Evolutionary conservation across 345 rosid genomes (phyloP).

Genomic region (Arabis hirsuta): DNA sequence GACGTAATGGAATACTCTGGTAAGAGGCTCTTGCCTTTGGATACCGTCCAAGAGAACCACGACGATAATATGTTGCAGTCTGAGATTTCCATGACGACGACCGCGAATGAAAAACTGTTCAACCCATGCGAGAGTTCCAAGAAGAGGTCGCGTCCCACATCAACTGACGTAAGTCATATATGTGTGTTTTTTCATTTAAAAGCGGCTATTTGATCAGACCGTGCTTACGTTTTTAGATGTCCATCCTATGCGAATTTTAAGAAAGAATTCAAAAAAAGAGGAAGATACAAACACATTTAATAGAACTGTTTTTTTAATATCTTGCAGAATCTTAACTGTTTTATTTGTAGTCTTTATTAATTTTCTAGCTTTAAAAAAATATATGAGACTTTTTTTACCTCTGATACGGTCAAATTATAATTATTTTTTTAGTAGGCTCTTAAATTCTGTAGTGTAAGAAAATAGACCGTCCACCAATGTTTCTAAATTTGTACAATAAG

Average conservation of each 20-base stretch:
- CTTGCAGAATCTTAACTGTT: background rate
- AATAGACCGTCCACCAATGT: background rate
- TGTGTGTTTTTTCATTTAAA: background rate
- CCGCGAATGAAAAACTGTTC: slow-evolving; percentile 37
- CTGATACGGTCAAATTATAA: background rate
- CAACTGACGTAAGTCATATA: slow-evolving; percentile 54
- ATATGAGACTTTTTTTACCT: background rate
- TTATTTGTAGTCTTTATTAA: background rate
- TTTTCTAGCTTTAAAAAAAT: background rate
- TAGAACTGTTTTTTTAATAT: background rate
- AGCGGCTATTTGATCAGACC: background rate
- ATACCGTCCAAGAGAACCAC: slow-evolving; percentile 26
- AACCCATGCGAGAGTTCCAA: slow-evolving; percentile 46
- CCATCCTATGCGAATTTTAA: background rate
- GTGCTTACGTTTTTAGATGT: background rate
- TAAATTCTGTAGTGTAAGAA: background rate
- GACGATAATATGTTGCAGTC: slow-evolving; percentile 32
- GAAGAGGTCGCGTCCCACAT: slow-evolving; percentile 57
- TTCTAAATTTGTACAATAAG: background rate
- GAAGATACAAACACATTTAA: background rate
- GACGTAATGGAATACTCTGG: slow-evolving; percentile 42
- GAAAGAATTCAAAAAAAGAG: background rate
- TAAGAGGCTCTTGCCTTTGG: slow-evolving; percentile 30
- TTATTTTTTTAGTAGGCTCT: background rate
- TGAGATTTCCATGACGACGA: slow-evolving; percentile 24